Conservation (phyloP, 495 filamentous ascomycete genomes). For the Hypoxylon trugodes region DNA sequence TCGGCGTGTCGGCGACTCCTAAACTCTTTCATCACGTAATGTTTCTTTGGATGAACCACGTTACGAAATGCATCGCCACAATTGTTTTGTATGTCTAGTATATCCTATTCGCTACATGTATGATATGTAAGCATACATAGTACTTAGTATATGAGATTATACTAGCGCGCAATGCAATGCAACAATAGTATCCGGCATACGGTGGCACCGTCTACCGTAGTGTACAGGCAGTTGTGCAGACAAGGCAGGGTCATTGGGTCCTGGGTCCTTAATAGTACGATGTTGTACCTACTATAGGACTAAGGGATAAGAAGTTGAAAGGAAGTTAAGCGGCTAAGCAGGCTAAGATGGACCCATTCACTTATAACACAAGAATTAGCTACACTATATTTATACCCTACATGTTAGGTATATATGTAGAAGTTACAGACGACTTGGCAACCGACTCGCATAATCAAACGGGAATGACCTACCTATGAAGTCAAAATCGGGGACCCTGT, state of each 20-base stretch:
- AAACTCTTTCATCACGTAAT: too few species aligned
- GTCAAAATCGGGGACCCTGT: constrained; percentile 2
- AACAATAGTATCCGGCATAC: constrained; percentile 16
- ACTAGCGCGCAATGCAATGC: neutral
- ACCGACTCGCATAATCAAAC: too few species aligned
- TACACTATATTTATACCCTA: too few species aligned
- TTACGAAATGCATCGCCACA: too few species aligned
- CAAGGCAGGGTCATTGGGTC: neutral
- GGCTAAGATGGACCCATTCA: neutral
- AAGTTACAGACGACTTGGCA: too few species aligned
- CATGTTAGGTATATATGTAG: too few species aligned
- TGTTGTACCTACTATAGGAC: neutral
- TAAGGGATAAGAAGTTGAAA: neutral
- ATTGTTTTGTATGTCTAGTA: too few species aligned
- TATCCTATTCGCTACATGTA: too few species aligned
- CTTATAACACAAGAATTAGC: too few species aligned
- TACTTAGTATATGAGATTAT: neutral
- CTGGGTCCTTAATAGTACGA: neutral
- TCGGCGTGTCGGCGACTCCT: neutral
- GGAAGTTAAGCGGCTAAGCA: neutral
- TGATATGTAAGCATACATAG: neutral
- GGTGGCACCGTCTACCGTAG: constrained; percentile 1
- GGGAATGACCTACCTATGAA: too few species aligned
- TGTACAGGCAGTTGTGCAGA: too few species aligned
- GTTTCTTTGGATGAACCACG: too few species aligned